These are phyloP conservation scores for Auricularia heimuer DNA, from an alignment of 768 basidiomycete species.

Conservation along the genomic window DNA sequence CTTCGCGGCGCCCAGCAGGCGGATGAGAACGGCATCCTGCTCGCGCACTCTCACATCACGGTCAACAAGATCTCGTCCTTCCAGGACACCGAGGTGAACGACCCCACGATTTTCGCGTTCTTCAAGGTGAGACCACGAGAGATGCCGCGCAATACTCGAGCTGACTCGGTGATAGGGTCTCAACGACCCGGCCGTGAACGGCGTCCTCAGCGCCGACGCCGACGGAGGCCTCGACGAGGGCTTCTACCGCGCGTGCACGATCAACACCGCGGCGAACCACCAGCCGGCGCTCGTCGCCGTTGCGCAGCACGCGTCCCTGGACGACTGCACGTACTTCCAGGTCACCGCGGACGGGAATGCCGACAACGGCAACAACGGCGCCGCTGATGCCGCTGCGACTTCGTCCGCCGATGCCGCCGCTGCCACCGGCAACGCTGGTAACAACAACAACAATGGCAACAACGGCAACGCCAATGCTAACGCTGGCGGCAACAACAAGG, in stretches of 20 bases:
- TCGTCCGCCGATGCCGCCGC: not conserved
- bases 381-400: not conserved
- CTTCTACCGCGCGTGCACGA: conserved; percentile 47
- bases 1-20: conserved; percentile 47
- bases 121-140: conserved; percentile 24
- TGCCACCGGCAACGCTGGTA: not conserved
- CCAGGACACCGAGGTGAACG: conserved; percentile 36
- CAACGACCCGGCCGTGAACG: conserved; percentile 18
- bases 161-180: not conserved
- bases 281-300: conserved; percentile 49
- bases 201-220: conserved; percentile 41
- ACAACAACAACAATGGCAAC: not conserved
- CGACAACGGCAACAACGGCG: not conserved
- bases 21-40: conserved; percentile 39
- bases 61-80: conserved; percentile 36
- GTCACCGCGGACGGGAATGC: not conserved
- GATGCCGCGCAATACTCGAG: not conserved
- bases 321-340: conserved; percentile 5
- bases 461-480: conserved; percentile 1
- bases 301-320: conserved; percentile 41
- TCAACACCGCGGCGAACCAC: conserved; percentile 49
- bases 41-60: conserved; percentile 51
- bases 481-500: not conserved
- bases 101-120: conserved; percentile 46
- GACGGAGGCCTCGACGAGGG: conserved; percentile 47